Base-by-base conservation (phyloP, 371 early-diverging fungal species). In the Saksenaea oblongispora region DNA sequence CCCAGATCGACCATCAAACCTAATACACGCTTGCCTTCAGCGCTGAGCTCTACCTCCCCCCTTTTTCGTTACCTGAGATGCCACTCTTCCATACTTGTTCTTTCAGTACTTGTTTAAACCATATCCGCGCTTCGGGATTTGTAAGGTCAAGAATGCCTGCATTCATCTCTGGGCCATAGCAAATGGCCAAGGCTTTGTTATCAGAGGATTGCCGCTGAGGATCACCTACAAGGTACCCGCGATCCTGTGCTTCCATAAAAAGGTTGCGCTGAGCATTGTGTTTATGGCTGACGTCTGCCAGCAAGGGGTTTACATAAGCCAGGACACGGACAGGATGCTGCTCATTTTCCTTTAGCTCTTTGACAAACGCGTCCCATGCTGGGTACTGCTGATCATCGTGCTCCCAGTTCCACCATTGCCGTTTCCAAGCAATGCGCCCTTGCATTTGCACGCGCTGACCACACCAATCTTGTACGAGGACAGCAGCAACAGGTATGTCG, bases 371-470 rank as follows among this genome's bases (percentile, higher is more conserved):
- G 2, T 65, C 54, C 84, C 83, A 85, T 44, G 75, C 64, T 2
- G 85, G 83, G 57, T 85, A 82, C 0, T 73, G 61, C 7, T 35
- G 64, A 27, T 63, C 64, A 53, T 76, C 82, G 34, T 69, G 62
- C 60, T 84, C 83, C 83, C 82, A 82, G 41, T 80, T 79, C 83
- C 81, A 82, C 81, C 82, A 84, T 14, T 75, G 61, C 5, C 79
- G 69, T 42, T 63, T 67, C 26, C 71, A 62, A 17, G 65, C 62
- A 4, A 68, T 67, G 17, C 63, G 68, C 5, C 65, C 63, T 0
- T 63, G 57, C 13, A 68, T 63, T 39, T 78, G 76, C 24, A 58
- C 36, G 4, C 82, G 75, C 36, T 69, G 64, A 27, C 85, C 85
- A 55, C 73, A 73, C 83, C 85, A 84, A 54, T 84, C 85, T 34